Evolutionary conservation across 108 stramenopile genomes (phyloP).

Genomic region (Ochromonas danica): DNA sequence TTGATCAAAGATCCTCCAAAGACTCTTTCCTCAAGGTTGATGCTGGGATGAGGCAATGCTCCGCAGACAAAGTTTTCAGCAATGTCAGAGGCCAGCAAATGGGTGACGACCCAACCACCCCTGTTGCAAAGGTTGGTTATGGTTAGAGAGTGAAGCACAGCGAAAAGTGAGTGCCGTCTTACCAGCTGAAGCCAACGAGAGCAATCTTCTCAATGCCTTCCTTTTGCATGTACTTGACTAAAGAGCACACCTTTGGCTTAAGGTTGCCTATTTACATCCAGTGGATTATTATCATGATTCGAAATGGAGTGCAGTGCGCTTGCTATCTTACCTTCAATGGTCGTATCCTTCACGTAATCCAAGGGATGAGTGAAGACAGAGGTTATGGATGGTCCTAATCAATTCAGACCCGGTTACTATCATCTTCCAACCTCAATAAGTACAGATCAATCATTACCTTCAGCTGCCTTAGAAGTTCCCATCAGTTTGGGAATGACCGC

Average conservation of each 20-base stretch:
- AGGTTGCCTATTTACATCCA: too few relatives aligned
- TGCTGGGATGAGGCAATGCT: background rate
- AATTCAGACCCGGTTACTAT: too few relatives aligned
- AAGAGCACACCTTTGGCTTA: background rate
- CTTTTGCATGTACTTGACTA: background rate
- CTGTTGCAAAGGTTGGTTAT: too few relatives aligned
- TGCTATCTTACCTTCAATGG: too few relatives aligned
- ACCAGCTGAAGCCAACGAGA: constrained; percentile 1
- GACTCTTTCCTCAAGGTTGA: background rate
- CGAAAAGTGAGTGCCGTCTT: background rate
- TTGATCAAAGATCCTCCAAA: background rate
- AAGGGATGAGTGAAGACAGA: too few relatives aligned
- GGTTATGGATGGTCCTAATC: too few relatives aligned
- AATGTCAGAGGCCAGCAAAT: background rate
- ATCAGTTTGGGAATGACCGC: background rate
- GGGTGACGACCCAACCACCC: background rate
- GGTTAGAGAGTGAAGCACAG: too few relatives aligned
- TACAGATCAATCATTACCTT: too few relatives aligned
- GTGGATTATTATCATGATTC: too few relatives aligned
- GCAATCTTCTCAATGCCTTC: background rate
- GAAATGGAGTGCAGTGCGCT: too few relatives aligned
- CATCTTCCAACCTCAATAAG: too few relatives aligned
- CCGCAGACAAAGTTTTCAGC: background rate
- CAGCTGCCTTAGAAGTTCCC: background rate
- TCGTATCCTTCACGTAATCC: too few relatives aligned